phyloP scores from a whole-genome alignment of 805 yeast species.

The Priceomyces fermenticarens region DNA sequence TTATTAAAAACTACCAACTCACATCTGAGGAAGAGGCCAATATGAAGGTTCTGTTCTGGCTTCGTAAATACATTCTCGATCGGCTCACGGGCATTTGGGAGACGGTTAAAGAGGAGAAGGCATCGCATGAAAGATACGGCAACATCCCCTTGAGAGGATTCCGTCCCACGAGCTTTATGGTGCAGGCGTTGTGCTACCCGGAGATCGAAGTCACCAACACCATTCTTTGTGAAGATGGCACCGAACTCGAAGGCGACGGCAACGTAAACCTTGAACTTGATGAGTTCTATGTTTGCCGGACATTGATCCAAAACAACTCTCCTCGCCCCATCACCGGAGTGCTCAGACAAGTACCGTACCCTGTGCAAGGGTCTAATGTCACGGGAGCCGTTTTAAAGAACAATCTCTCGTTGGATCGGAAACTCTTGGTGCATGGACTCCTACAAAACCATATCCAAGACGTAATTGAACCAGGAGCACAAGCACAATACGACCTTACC shows the following conservation, averaged over 20 bases:
- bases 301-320: slow-evolving; percentile 51
- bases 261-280: slow-evolving; percentile 39
- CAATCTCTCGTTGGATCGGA: slow-evolving; percentile 46
- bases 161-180: slow-evolving; percentile 60
- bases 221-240: slow-evolving; percentile 12
- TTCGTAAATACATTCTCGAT: slow-evolving; percentile 61
- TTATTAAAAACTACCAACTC: slow-evolving; percentile 53
- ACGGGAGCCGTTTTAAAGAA: slow-evolving; percentile 11
- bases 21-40: slow-evolving; percentile 54
- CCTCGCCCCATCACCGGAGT: slow-evolving; percentile 46
- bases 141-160: slow-evolving; percentile 64
- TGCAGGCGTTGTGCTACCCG: slow-evolving; percentile 49
- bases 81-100: slow-evolving; percentile 68
- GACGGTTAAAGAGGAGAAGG: slow-evolving; percentile 12
- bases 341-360: slow-evolving; percentile 57
- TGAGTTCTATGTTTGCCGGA: slow-evolving; percentile 48
- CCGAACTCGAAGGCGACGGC: slow-evolving; percentile 18
- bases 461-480: slow-evolving; percentile 41
- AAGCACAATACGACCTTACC: slow-evolving; percentile 45
- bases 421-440: slow-evolving; percentile 69
- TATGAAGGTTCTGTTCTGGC: slow-evolving; percentile 76
- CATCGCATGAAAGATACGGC: slow-evolving; percentile 43
- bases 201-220: slow-evolving; percentile 42
- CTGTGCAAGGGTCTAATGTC: slow-evolving; percentile 9
- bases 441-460: slow-evolving; percentile 53